Percentiles rank a stretch among this genome's conserved stretches.
phyloP scores from a whole-genome alignment of 768 basidiomycete species.

The Agrocybe praecox region DNA sequence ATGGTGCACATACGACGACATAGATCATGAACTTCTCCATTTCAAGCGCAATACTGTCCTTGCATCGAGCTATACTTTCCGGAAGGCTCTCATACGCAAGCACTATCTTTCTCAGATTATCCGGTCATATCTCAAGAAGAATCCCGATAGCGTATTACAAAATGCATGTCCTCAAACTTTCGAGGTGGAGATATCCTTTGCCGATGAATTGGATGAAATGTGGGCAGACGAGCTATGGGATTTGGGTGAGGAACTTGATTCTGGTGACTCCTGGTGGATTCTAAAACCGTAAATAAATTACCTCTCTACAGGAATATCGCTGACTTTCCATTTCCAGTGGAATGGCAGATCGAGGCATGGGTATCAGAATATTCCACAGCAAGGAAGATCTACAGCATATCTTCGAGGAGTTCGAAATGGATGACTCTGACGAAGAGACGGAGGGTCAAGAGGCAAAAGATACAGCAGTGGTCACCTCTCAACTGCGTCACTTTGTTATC shows the following conservation, averaged over 20 bases:
- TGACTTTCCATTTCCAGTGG: slow-evolving; percentile 43
- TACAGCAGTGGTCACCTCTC: slow-evolving; percentile 76
- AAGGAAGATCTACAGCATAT: slow-evolving; percentile 73
- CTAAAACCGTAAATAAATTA: slow-evolving; percentile 71
- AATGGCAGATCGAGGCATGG: slow-evolving; percentile 96
- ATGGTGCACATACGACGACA: slow-evolving; percentile 88
- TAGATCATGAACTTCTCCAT: slow-evolving; percentile 77
- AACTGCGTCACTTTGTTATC: slow-evolving; percentile 93
- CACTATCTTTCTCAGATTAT: slow-evolving; percentile 84
- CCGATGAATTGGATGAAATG: slow-evolving; percentile 94
- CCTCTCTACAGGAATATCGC: slow-evolving; percentile 4
- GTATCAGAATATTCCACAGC: slow-evolving; percentile 86
- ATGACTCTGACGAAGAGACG: slow-evolving; percentile 50
- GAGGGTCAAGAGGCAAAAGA: slow-evolving; percentile 37
- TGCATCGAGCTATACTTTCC: slow-evolving; percentile 84
- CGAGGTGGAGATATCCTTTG: slow-evolving; percentile 84
- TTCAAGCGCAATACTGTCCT: slow-evolving; percentile 51
- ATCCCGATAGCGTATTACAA: slow-evolving; percentile 11
- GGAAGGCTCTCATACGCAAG: slow-evolving; percentile 94
- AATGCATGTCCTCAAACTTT: slow-evolving; percentile 72
- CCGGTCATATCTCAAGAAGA: slow-evolving; percentile 64
- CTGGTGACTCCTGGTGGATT: slow-evolving; percentile 78
- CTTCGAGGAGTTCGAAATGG: slow-evolving; percentile 78
- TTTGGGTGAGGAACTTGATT: slow-evolving; percentile 63
- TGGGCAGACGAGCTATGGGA: slow-evolving; percentile 95